Evolutionary conservation across 83 land plant genomes (phyloP).

Genomic region (Thuja plicata): DNA sequence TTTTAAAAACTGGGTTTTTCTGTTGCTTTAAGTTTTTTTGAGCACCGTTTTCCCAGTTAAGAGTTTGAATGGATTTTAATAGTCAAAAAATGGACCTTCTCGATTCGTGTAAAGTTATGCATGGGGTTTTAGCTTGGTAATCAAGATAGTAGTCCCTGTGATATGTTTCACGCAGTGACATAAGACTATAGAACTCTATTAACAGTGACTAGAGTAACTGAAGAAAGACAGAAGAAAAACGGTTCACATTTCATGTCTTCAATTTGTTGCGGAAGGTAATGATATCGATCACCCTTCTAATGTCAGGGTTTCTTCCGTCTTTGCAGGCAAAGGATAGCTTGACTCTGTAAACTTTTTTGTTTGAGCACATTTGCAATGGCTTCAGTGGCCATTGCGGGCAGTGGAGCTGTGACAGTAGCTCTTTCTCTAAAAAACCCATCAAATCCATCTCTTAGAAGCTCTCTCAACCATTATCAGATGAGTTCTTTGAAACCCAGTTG

Average conservation of each 20-base stretch:
- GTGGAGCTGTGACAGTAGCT: slow-evolving; percentile 8
- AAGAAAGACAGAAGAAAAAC: neutral
- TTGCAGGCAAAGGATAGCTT: neutral
- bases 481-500: neutral
- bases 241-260: neutral
- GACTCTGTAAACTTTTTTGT: neutral
- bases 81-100: neutral
- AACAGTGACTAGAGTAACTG: neutral
- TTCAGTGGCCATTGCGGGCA: slow-evolving; percentile 4
- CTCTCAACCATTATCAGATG: neutral
- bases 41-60: neutral
- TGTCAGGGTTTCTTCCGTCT: neutral
- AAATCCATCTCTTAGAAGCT: neutral
- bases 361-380: neutral
- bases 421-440: neutral
- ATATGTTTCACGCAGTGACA: neutral
- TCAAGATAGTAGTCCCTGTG: neutral
- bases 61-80: neutral
- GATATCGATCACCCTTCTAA: neutral
- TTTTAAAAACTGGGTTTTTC: neutral
- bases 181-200: neutral
- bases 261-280: neutral
- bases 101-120: neutral
- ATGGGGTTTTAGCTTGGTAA: neutral
- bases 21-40: neutral